phyloP scores from a whole-genome alignment of 192 early-diverging fungal species.

The Gonapodya prolifera region DNA sequence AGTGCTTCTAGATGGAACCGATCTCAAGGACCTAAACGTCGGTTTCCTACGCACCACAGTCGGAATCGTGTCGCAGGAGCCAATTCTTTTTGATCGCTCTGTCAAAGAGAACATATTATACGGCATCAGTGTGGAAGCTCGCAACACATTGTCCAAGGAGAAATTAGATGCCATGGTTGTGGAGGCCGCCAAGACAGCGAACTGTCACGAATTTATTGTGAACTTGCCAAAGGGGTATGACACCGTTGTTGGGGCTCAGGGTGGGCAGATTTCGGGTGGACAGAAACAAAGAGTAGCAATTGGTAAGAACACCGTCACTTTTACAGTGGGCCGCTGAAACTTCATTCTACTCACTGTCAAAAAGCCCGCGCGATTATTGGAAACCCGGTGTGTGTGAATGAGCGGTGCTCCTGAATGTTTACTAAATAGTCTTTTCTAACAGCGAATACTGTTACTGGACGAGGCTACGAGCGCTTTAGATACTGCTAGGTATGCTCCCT shows the following conservation, averaged over 20 bases:
- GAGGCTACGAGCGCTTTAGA: constrained; percentile 84
- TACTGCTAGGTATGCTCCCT: constrained; percentile 23
- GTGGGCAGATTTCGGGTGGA: constrained; percentile 58
- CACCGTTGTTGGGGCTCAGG: constrained; percentile 71
- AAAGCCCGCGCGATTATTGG: constrained; percentile 70
- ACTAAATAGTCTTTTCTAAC: background rate
- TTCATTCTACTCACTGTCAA: too few species aligned
- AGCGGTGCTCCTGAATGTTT: too few species aligned
- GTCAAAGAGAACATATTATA: constrained; percentile 73
- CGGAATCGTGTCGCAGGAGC: constrained; percentile 84
- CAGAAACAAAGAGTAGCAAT: constrained; percentile 96
- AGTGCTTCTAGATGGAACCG: constrained; percentile 59
- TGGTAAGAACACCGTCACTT: constrained; percentile 19
- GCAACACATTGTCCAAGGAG: constrained; percentile 24
- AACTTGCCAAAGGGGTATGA: constrained; percentile 70
- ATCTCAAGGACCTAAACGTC: constrained; percentile 66
- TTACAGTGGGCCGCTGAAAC: too few species aligned
- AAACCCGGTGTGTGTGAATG: constrained; percentile 36
- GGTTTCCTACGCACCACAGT: constrained; percentile 72
- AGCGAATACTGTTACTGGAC: constrained; percentile 68
- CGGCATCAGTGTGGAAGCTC: constrained; percentile 38
- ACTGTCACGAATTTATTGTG: constrained; percentile 74
- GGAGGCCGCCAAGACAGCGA: constrained; percentile 37
- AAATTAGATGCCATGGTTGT: constrained; percentile 10
- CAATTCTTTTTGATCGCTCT: constrained; percentile 67